These are phyloP conservation scores for Eimeria maxima DNA, from an alignment of 169 alveolate species.

Conservation along the genomic window DNA sequence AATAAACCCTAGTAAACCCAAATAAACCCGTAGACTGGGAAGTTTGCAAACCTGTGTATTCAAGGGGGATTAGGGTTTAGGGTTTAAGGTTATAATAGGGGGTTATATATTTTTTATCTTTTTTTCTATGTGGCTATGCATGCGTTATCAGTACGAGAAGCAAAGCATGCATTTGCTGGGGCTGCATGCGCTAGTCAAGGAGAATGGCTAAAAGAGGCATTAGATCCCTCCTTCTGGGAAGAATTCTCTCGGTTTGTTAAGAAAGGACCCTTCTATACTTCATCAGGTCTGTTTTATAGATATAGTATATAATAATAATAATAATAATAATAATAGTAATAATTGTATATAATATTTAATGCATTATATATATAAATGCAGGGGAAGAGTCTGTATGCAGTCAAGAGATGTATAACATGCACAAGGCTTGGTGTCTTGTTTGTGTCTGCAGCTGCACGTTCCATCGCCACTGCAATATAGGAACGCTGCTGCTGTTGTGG, in stretches of 20 bases:
- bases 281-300: not conserved
- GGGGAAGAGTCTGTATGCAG: too few species aligned
- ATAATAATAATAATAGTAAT: not conserved
- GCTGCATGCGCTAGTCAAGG: conserved; percentile 2
- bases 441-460: conserved; percentile 27
- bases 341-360: too few species aligned
- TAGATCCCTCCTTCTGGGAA: conserved; percentile 23
- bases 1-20: too few species aligned
- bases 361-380: not conserved
- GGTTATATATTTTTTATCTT: not conserved
- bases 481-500: not conserved
- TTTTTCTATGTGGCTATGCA: too few species aligned
- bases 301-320: not conserved
- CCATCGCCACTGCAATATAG: conserved; percentile 25
- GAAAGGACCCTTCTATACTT: conserved; percentile 7
- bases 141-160: not conserved
- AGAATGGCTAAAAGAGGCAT: conserved; percentile 21
- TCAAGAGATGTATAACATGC: too few species aligned
- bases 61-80: too few species aligned
- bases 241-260: not conserved
- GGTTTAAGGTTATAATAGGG: too few species aligned
- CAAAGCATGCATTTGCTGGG: conserved; percentile 46
- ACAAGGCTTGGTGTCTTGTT: not conserved
- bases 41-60: too few species aligned
- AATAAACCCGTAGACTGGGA: too few species aligned